Evolutionary conservation across 2,329 filamentous ascomycete genomes (phyloP).

Genomic region (Ophiostoma perfectum): DNA sequence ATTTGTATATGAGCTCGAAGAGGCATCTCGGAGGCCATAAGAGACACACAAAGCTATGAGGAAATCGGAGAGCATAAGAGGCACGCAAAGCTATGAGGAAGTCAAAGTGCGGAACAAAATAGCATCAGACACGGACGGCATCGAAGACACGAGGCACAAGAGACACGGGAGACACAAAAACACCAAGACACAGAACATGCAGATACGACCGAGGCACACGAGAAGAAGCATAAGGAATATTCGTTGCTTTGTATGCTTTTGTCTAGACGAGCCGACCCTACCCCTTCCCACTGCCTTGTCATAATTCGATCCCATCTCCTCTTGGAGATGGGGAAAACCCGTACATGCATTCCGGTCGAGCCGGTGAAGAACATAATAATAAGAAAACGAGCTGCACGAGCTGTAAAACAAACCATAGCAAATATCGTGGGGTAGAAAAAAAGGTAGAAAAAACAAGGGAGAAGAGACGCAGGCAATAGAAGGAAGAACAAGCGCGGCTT

Average conservation of each 20-base stretch:
- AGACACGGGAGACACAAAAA: too few relatives aligned
- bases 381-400: background rate
- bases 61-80: too few relatives aligned
- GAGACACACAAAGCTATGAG: too few relatives aligned
- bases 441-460: conserved; percentile 4
- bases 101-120: too few relatives aligned
- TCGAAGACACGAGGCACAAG: too few relatives aligned
- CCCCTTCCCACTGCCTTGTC: conserved; percentile 3
- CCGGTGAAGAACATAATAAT: background rate
- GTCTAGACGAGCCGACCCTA: conserved; percentile 6
- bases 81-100: too few relatives aligned
- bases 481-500: background rate
- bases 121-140: too few relatives aligned
- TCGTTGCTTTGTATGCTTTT: conserved; percentile 11
- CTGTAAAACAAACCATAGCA: background rate
- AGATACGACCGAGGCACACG: background rate
- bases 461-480: background rate
- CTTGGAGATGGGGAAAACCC: background rate
- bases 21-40: too few relatives aligned
- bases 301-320: background rate
- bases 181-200: too few relatives aligned
- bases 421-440: background rate
- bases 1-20: too few relatives aligned
- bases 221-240: background rate
- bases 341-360: background rate